Base-by-base conservation (phyloP, 2,329 filamentous ascomycete genomes). In the Ophiosphaerella narmari region DNA sequence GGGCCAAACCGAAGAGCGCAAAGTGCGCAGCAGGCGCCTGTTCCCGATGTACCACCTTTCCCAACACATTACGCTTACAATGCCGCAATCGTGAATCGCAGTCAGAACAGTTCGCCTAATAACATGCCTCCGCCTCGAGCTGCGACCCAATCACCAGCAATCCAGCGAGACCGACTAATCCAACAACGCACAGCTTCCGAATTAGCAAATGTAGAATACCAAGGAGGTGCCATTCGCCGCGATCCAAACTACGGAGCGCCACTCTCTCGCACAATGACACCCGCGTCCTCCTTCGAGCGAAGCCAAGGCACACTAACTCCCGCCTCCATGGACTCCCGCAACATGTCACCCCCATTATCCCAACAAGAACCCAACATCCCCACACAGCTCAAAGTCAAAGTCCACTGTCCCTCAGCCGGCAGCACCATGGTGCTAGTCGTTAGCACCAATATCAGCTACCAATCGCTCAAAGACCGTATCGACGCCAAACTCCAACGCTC, bases 361-460 rank as follows among this genome's bases (percentile, higher is more conserved):
- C 35, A 56, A 51, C 35, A 56, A 45, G 47, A 65, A 14, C 55
- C 61, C 5, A 65, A 57, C 48, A 80, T 81, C 67, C 81, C 72
- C 67, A 91, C 89, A 7, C 94, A 97, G 68, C 82, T 99, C 43
- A 97, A 97, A 76, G 92, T 97, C 43, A 96, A 95, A 71, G 91
- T 99, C 49, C 93, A 93, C 67, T 95, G 90, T 68, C 75, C 76
- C 3, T 72, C 76, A 3, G 90, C 94, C 39, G 88, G 89, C 39
- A 94, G 92, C 68, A 95, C 95, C 62, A 88, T 97, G 51, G 97
- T 93, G 1, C 82, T 99, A n/a, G 93, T 99, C 9, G 95, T 96
- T 36, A 89, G 91, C 29, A 95, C 91, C 74, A 96, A 95, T 70
- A 97, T 97, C 65, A 88, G 90, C 35, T 97, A 95, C 74, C 90